These are phyloP conservation scores for Apiospora arundinis DNA, from an alignment of 2,329 filamentous ascomycete genomes.

Conservation along the genomic window DNA sequence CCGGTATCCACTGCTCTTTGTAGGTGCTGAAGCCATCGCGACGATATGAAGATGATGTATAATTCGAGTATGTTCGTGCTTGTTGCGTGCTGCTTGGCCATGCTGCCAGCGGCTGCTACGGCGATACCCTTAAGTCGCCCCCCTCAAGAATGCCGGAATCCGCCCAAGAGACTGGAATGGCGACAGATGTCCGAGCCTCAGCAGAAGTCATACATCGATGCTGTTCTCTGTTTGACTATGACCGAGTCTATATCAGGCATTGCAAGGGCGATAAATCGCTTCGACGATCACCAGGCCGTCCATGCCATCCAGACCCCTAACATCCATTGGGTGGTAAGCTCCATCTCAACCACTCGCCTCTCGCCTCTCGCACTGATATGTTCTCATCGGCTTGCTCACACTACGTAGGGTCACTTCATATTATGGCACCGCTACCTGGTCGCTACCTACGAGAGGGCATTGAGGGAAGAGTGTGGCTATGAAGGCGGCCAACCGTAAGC, in stretches of 20 bases:
- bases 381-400: neutral
- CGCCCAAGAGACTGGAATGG: conserved; percentile 7
- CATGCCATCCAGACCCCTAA: conserved; percentile 20
- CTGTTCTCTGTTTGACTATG: conserved; percentile 18
- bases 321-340: conserved; percentile 22
- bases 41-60: neutral
- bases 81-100: neutral
- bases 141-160: conserved; percentile 3
- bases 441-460: conserved; percentile 7
- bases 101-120: neutral
- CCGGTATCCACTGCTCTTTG: neutral
- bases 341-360: neutral
- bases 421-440: conserved; percentile 12
- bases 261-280: conserved; percentile 19
- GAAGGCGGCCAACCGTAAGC: conserved; percentile 13
- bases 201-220: conserved; percentile 18
- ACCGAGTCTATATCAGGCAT: conserved; percentile 14
- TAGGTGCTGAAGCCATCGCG: neutral
- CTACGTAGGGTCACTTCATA: neutral
- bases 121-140: neutral
- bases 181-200: conserved; percentile 14
- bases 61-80: neutral
- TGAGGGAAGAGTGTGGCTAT: conserved; percentile 14
- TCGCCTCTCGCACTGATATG: neutral
- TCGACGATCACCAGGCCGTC: conserved; percentile 23